Percentiles rank a stretch among this genome's conserved stretches.
Conservation (phyloP, 2,329 filamentous ascomycete species). For the Arthroderma uncinatum region DNA sequence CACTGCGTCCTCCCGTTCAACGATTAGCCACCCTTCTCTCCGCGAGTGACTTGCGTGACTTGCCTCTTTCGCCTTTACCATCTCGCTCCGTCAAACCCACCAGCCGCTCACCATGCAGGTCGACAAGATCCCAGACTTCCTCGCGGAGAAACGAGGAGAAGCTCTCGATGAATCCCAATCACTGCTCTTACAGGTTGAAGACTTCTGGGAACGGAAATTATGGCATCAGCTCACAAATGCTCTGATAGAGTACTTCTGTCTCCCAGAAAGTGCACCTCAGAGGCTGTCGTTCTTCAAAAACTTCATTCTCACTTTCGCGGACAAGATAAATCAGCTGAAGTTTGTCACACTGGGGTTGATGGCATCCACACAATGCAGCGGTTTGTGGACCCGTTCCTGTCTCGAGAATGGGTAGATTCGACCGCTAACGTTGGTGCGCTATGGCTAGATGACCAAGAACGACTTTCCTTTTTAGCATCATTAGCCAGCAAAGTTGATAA, state of each 20-base stretch:
- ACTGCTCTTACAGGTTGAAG: slow-evolving; percentile 83
- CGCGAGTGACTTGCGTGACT: neutral
- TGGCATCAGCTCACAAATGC: slow-evolving; percentile 97
- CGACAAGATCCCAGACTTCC: slow-evolving; percentile 83
- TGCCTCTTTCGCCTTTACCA: neutral
- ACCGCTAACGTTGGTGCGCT: slow-evolving; percentile 3
- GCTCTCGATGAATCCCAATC: slow-evolving; percentile 80
- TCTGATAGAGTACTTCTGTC: slow-evolving; percentile 76
- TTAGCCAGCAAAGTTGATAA: slow-evolving; percentile 84
- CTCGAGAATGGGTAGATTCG: neutral
- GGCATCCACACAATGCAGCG: slow-evolving; percentile 65
- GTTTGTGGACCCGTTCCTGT: slow-evolving; percentile 11
- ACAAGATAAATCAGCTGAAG: slow-evolving; percentile 98
- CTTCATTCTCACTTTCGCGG: slow-evolving; percentile 91
- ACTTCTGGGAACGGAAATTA: slow-evolving; percentile 95
- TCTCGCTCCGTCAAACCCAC: neutral
- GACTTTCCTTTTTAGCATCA: slow-evolving; percentile 69
- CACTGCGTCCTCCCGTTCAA: neutral
- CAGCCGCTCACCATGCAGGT: slow-evolving; percentile 53
- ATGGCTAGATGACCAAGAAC: slow-evolving; percentile 52
- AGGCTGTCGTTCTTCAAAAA: slow-evolving; percentile 83
- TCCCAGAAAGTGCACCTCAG: slow-evolving; percentile 68
- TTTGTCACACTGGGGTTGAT: slow-evolving; percentile 82
- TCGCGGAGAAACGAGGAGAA: slow-evolving; percentile 76
- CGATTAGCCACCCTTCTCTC: neutral